phyloP scores from a whole-genome alignment of 2,329 filamentous ascomycete species.

The Diaporthe citri region DNA sequence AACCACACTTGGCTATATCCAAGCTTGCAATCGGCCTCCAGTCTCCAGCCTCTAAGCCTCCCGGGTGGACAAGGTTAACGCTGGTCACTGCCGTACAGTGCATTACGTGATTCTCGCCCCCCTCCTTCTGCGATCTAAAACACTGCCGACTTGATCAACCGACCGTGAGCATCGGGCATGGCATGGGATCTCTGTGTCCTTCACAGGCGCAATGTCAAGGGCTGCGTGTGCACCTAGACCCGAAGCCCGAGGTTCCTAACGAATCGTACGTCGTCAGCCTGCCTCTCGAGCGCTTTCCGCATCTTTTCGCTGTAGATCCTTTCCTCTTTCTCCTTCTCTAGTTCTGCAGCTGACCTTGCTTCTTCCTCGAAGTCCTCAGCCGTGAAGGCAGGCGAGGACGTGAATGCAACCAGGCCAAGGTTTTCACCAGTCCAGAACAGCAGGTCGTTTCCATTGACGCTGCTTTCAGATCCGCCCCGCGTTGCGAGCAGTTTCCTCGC shows the following conservation, averaged over 20 bases:
- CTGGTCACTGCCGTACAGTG: constrained; percentile 13
- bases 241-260: constrained; percentile 73
- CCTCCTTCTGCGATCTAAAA: not conserved
- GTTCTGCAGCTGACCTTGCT: constrained; percentile 59
- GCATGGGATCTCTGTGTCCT: not conserved
- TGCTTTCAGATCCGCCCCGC: constrained; percentile 44
- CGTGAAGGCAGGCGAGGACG: constrained; percentile 61
- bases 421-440: constrained; percentile 91
- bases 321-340: constrained; percentile 67
- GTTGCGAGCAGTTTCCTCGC: constrained; percentile 84
- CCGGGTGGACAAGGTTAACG: constrained; percentile 19
- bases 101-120: not conserved
- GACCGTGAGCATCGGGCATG: not conserved
- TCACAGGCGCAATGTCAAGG: constrained; percentile 1
- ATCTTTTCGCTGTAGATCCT: constrained; percentile 76
- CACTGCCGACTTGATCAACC: not conserved
- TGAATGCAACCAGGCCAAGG: constrained; percentile 79
- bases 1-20: constrained; percentile 14
- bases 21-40: not conserved
- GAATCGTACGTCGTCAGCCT: constrained; percentile 84
- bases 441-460: constrained; percentile 73
- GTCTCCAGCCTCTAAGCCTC: constrained; percentile 16
- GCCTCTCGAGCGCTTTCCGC: constrained; percentile 79
- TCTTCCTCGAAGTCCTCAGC: constrained; percentile 65
- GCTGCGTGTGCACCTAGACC: constrained; percentile 41